A percentile compares a stretch with the other conserved stretches of the same genome.
These are phyloP conservation scores for Podosphaera fusca DNA, from an alignment of 2,329 filamentous ascomycete species.

Conservation along the genomic window DNA sequence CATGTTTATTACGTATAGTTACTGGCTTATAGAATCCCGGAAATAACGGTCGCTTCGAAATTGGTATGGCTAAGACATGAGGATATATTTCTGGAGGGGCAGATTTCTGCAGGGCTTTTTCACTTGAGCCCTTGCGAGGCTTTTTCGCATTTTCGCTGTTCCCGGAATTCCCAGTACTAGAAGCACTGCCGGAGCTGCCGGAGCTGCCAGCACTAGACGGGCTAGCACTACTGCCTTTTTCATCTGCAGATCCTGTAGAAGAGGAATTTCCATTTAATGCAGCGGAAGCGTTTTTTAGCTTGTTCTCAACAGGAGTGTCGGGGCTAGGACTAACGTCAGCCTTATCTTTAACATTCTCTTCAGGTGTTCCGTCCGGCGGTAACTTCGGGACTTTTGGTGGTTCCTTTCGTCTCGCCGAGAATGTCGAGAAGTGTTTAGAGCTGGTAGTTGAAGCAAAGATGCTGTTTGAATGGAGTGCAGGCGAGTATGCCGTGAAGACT, in stretches of 20 bases:
- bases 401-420: conserved; percentile 28
- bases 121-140: conserved; percentile 42
- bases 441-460: conserved; percentile 10
- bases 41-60: conserved; percentile 79
- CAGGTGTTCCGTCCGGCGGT: conserved; percentile 19
- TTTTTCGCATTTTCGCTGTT: conserved; percentile 41
- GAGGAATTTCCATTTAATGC: conserved; percentile 1
- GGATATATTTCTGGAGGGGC: conserved; percentile 87
- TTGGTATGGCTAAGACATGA: conserved; percentile 91
- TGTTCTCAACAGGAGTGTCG: conserved; percentile 21
- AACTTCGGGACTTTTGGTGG: conserved; percentile 14
- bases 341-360: conserved; percentile 19
- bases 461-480: conserved; percentile 37
- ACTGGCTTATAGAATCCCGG: conserved; percentile 98
- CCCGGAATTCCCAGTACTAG: conserved; percentile 12
- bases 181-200: conserved; percentile 10
- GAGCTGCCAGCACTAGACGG: conserved; percentile 1
- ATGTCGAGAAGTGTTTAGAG: conserved; percentile 23
- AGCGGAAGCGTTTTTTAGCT: conserved; percentile 11
- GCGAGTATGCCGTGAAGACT: conserved; percentile 35
- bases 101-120: conserved; percentile 64
- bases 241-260: conserved; percentile 8
- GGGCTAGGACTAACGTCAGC: conserved; percentile 7
- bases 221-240: conserved; percentile 1
- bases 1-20: conserved; percentile 80